phyloP scores from a whole-genome alignment of 2,329 filamentous ascomycete species.

The Neofusicoccum laricinum region DNA sequence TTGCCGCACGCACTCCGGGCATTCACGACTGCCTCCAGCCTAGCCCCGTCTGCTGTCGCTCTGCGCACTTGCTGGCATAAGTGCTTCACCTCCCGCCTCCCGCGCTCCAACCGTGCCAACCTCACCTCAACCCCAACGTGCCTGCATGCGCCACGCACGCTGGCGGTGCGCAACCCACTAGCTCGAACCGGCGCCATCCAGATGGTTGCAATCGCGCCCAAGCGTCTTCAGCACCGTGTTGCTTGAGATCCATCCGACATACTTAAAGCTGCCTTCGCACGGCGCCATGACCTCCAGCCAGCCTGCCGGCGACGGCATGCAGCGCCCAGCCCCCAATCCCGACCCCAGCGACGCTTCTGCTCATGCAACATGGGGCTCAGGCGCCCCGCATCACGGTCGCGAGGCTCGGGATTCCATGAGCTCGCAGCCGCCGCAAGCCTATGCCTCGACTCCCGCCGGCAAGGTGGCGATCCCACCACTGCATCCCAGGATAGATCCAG shows the following conservation, averaged over 20 bases:
- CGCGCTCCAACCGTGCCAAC: neutral
- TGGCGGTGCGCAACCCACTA: too few relatives aligned
- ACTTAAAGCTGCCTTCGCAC: neutral
- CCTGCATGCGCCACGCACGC: too few relatives aligned
- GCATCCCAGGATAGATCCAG: constrained; percentile 21
- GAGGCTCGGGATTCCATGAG: neutral
- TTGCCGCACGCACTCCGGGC: too few relatives aligned
- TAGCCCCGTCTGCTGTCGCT: too few relatives aligned
- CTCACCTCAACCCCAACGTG: neutral
- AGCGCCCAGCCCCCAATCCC: too few relatives aligned
- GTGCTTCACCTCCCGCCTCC: neutral
- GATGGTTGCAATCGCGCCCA: neutral
- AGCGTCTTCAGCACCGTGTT: neutral
- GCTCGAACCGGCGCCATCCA: neutral
- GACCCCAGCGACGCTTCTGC: too few relatives aligned
- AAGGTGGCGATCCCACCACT: constrained; percentile 29
- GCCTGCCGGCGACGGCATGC: neutral
- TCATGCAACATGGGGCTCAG: too few relatives aligned
- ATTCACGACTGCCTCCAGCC: too few relatives aligned
- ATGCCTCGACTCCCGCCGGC: neutral
- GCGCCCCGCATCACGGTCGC: neutral
- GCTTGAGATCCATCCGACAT: neutral
- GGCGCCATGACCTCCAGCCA: neutral
- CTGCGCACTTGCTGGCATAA: too few relatives aligned
- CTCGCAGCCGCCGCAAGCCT: neutral